These are phyloP conservation scores for Pseudoneurospora amorphoporcata DNA, from an alignment of 495 filamentous ascomycete species.

Conservation along the genomic window DNA sequence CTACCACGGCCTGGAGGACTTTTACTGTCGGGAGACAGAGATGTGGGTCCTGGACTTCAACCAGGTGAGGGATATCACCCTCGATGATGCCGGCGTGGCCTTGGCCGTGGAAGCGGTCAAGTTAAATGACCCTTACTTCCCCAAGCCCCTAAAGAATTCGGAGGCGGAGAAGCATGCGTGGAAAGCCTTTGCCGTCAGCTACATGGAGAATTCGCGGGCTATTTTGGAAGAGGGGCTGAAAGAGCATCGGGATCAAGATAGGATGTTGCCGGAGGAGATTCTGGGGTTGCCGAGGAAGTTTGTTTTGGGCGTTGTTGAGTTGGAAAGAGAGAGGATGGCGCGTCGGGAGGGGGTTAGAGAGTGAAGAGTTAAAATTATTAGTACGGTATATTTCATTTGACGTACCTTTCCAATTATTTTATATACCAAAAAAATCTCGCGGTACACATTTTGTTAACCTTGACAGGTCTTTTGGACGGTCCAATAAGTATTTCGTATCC, in stretches of 20 bases:
- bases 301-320: not conserved
- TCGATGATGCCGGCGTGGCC: constrained; percentile 15
- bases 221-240: too few species aligned
- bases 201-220: too few species aligned
- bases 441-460: too few species aligned
- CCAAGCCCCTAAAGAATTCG: constrained; percentile 7
- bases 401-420: too few species aligned
- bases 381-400: too few species aligned
- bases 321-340: not conserved
- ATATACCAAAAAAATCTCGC: too few species aligned
- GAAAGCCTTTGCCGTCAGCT: not conserved
- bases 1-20: not conserved
- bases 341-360: too few species aligned
- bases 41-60: constrained; percentile 21
- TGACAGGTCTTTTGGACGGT: too few species aligned
- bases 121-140: constrained; percentile 16
- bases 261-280: too few species aligned
- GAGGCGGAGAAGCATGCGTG: not conserved
- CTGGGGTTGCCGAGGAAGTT: constrained; percentile 3
- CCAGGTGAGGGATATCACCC: constrained; percentile 14
- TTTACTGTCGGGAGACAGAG: constrained; percentile 7
- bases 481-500: too few species aligned
- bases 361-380: too few species aligned
- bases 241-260: too few species aligned
- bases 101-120: constrained; percentile 11